Evolutionary conservation across 352 stramenopile genomes (phyloP), one percentile per base, ranked within the genome.

Genomic region (Globisporangium alternatum): DNA sequence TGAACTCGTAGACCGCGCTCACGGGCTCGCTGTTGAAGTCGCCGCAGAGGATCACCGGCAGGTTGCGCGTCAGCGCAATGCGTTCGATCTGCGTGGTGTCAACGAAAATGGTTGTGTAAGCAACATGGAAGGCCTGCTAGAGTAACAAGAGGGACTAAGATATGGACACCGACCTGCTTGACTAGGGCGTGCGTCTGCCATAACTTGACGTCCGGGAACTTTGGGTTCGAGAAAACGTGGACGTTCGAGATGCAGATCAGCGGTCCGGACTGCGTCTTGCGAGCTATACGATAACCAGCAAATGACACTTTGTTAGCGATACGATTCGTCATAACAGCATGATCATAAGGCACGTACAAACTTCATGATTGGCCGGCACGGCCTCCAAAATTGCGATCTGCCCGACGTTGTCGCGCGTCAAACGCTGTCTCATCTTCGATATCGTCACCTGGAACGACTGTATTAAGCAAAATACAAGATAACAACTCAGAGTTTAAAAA

Each of bases 201-300:
- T 30, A 99, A 86, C 81, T 99, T 99, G 43, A 99, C 97, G 76
- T 99, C 98, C 17, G 94, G 93, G 65, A 98, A 99, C 70, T 99
- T 97, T 53, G 98, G 98, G 76, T 99, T 98, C 52, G 93, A 98
- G 70, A 99, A 99, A 30, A 99, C 86, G 83, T 99, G 98, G 4
- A 98, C 98, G 68, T 99, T 99, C 1, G 95, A 83, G 62, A 99
- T 87, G 71, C 96, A 99, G 12, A 99, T 73, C 60, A 96, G 77
- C 44, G 77, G 77, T 2, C 67, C 89, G 25, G 70, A 81, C 54
- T 78, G 76, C n/a, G 74, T 66, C 60, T 82, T 87, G 30, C 80
- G 70, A 17, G 72, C 67, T 66, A 74, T 43, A 22, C 9, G 67
- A 48, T 35, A 56, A 10, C 15, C 19, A n/a, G 17, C 19, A 62